Base-by-base conservation (phyloP, 2,329 filamentous ascomycete genomes). In the Epichloe scottii region DNA sequence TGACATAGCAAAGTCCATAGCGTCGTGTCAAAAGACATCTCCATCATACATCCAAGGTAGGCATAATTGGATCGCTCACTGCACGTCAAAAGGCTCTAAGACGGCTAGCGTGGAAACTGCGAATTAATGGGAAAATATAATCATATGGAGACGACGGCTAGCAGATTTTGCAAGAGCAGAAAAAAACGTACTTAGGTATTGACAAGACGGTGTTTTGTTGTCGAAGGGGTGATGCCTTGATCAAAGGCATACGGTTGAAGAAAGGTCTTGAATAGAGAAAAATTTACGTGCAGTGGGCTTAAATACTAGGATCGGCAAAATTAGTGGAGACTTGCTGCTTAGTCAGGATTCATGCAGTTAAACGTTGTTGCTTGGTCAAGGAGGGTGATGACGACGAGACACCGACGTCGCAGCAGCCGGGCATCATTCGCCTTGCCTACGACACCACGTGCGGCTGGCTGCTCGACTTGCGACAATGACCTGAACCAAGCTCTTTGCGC, bases 41-140 rank as follows among this genome's bases (percentile, higher is more conserved):
- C 41, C 7, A 45, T 50, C 48, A 50, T 50, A 50, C 48, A 50
- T 50, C 48, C 48, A 50, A 50, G 48, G 48, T 50, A 50, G 48
- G 48, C 48, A 50, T 50, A 50, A 44, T 50, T 44, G 5, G 39
- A 50, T 12, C 48, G 48, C 48, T 50, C 48, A 50, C 41, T 10
- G 48, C 40, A 44, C 41, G 48, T 50, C 48, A 50, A 50, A 50
- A 45, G 48, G 48, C 48, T 50, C 48, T 49, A 7, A 50, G 48
- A 50, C 48, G 41, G 41, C 48, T 50, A 50, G 48, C 48, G 48
- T 50, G 48, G 48, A 50, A 50, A 50, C 48, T 50, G 48, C 48
- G 48, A 50, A 50, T 50, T 44, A 44, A 37, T 33, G 38, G 48
- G 48, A 33, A 50, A 50, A 45, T 50, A 50, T 45, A 50, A 50